Base-by-base conservation (phyloP, 1,284 basidiomycete genomes). In the Rhodotorula glutinis region DNA sequence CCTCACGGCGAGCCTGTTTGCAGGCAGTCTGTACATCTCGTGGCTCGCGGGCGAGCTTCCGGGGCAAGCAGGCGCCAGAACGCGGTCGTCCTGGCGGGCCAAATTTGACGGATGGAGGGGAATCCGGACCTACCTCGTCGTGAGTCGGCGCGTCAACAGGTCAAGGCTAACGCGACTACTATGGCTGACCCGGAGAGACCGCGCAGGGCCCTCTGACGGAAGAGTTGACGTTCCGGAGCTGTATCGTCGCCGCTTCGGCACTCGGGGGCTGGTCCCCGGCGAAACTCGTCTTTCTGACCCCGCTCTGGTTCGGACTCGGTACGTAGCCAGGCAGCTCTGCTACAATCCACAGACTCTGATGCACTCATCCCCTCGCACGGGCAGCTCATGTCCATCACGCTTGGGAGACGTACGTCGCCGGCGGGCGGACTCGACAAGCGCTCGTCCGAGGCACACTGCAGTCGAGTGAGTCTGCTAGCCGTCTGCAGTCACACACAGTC, bases 381-480 rank as follows among this genome's bases (percentile, higher is more conserved):
- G n/a, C 72, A 92, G 95, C 95, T 0, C 95, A 98, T 77, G 79
- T 88, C 0, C 95, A 98, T 76, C 95, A 98, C 75, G 91, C 88
- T 21, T 90, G 87, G 83, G 94, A 97, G 65, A 83, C 82, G 0
- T 98, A 87, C 77, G 85, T 87, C 60, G 83, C 84, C 17, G 84
- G 85, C 63, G 92, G 91, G 0, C 80, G 85, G 43, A 90, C 84
- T 0, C 63, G 70, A 8, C 73, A 79, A 13, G 92, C 92, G 0
- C 79, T 88, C 2, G 80, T 86, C 60, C 81, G 81, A 11, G 90
- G 92, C 0, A 57, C 84, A 9, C 62, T 88, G 16, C 80, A 80
- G 9, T 85, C 84, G 40, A 68, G 92, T 93, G 72, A 69, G 89
- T 81, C 2, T 1, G 33, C 9, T 27, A 33, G n/a, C n/a, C n/a